Evolutionary conservation across 768 basidiomycete genomes (phyloP).

Genomic region (Mycena polygramma): DNA sequence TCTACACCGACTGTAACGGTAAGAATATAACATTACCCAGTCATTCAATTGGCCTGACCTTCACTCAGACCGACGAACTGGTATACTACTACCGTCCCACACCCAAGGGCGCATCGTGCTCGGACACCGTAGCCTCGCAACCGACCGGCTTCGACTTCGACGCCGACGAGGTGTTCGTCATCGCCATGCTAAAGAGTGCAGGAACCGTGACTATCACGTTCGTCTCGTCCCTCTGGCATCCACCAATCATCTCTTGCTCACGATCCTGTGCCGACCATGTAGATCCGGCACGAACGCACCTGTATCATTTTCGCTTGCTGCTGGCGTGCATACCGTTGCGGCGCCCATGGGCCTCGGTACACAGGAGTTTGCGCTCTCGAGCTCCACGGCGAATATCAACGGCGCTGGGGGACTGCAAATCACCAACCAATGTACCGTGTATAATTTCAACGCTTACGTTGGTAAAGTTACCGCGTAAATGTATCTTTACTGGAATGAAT

Average conservation of each 20-base stretch:
- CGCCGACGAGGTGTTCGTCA: background rate
- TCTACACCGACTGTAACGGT: background rate
- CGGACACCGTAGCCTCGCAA: background rate
- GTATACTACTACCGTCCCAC: slow-evolving; percentile 4
- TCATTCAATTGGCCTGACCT: too few relatives aligned
- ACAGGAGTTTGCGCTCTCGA: background rate
- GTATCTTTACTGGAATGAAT: too few relatives aligned
- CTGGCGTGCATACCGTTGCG: background rate
- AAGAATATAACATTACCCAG: background rate
- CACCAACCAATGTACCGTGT: background rate
- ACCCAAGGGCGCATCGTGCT: background rate
- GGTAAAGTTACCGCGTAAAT: background rate
- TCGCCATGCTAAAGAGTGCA: background rate
- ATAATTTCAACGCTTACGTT: slow-evolving; percentile 10
- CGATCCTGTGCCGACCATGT: background rate
- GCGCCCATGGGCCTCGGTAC: slow-evolving; percentile 2
- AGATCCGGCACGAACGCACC: background rate
- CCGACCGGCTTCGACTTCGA: background rate
- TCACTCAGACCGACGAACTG: background rate
- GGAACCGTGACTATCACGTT: background rate
- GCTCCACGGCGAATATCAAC: background rate
- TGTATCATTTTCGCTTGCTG: background rate
- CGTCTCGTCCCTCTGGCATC: background rate
- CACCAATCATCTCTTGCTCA: background rate
- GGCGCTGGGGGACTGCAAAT: background rate